phyloP scores from a whole-genome alignment of 768 basidiomycete genomes.

The Kwoniella dejecticola region DNA sequence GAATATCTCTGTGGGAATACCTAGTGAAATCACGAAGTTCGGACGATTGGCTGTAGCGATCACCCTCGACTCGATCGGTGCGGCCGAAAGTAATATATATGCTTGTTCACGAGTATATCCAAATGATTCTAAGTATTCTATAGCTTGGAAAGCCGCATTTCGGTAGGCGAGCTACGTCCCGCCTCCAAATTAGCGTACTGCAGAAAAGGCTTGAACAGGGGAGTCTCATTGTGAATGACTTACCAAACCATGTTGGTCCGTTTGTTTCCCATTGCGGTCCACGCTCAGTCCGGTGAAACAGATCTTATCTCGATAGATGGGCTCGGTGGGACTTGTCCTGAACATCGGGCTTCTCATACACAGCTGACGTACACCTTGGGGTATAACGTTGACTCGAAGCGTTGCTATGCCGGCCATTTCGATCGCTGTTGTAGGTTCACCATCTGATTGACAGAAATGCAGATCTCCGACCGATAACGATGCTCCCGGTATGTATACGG shows the following conservation, averaged over 20 bases:
- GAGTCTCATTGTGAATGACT: too few relatives aligned
- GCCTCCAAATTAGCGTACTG: too few relatives aligned
- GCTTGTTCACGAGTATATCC: conserved; percentile 80
- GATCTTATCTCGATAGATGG: conserved; percentile 72
- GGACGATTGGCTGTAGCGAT: conserved; percentile 58
- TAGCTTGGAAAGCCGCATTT: conserved; percentile 74
- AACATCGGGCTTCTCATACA: conserved; percentile 74
- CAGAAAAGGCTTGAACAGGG: too few relatives aligned
- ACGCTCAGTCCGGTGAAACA: conserved; percentile 76
- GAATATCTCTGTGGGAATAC: conserved; percentile 75
- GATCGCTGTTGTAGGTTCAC: conserved; percentile 62
- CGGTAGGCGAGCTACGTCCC: conserved; percentile 68
- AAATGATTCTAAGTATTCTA: conserved; percentile 68
- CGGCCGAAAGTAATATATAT: conserved; percentile 70
- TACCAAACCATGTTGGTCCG: conserved; percentile 43
- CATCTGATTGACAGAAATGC: conserved; percentile 79
- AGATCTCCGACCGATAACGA: conserved; percentile 76
- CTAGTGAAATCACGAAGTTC: conserved; percentile 75
- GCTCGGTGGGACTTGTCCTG: conserved; percentile 64
- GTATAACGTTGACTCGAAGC: conserved; percentile 71
- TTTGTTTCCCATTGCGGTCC: conserved; percentile 58
- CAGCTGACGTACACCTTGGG: conserved; percentile 72
- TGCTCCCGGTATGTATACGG: conserved; percentile 74
- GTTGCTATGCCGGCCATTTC: conserved; percentile 79
- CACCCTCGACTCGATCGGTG: conserved; percentile 62